Evolutionary conservation across 1,139 yeast genomes (phyloP).

Genomic region (Candida sojae): DNA sequence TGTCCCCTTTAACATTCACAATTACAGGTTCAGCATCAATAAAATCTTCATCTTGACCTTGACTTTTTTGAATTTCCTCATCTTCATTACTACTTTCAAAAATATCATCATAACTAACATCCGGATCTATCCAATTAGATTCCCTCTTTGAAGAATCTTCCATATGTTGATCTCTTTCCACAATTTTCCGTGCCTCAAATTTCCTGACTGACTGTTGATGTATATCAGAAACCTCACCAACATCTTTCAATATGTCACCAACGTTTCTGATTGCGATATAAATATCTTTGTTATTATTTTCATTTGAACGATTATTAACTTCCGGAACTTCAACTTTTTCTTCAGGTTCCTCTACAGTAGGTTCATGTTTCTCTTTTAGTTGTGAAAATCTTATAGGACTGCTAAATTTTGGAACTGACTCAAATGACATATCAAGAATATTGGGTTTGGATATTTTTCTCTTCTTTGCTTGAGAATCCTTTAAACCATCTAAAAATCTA

Average conservation of each 20-base stretch:
- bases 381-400: background rate
- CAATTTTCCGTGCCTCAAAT: too few relatives aligned
- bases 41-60: background rate
- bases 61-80: background rate
- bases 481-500: constrained; percentile 6
- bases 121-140: background rate
- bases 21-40: background rate
- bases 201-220: too few relatives aligned
- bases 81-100: background rate
- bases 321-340: background rate
- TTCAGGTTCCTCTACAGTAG: background rate
- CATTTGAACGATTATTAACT: too few relatives aligned
- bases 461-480: constrained; percentile 1
- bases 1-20: background rate
- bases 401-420: constrained; percentile 3
- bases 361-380: background rate
- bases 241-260: background rate
- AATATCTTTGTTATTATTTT: too few relatives aligned
- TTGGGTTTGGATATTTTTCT: constrained; percentile 11
- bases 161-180: too few relatives aligned
- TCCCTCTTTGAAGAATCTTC: background rate
- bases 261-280: background rate
- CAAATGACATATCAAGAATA: constrained; percentile 17
- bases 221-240: background rate
- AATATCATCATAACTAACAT: background rate